Evolutionary conservation across 768 basidiomycete species (phyloP).

Genomic region (Naganishia friedmannii): DNA sequence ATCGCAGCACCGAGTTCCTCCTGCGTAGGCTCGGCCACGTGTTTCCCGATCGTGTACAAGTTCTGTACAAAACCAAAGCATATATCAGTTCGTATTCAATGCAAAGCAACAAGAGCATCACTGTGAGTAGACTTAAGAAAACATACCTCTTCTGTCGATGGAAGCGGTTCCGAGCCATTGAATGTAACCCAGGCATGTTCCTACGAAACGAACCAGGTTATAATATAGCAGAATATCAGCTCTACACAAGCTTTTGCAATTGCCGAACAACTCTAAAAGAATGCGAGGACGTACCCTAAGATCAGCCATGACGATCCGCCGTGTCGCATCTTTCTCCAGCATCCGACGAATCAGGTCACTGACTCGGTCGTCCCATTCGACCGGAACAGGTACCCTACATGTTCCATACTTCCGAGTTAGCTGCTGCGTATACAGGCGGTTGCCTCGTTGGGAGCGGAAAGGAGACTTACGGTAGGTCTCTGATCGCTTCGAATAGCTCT

Average conservation of each 20-base stretch:
- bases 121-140: no score
- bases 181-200: conserved; percentile 48
- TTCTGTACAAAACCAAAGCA: conserved; percentile 22
- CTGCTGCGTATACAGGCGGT: no score
- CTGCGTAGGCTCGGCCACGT: conserved; percentile 50
- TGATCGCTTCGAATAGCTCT: conserved; percentile 49
- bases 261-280: no score
- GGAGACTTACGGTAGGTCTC: conserved; percentile 41
- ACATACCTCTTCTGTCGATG: conserved; percentile 40
- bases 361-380: conserved; percentile 43
- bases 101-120: neutral
- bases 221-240: no score
- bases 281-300: conserved; percentile 47
- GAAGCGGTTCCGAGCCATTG: conserved; percentile 44
- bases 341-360: conserved; percentile 43
- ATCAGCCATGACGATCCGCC: conserved; percentile 40
- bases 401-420: no score
- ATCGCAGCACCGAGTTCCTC: conserved; percentile 50
- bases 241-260: no score
- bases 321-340: conserved; percentile 45
- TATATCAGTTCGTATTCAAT: neutral
- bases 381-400: conserved; percentile 41
- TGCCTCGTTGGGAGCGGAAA: no score
- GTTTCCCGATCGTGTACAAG: conserved; percentile 43
- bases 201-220: conserved; percentile 24